Evolutionary conservation across 2,329 filamentous ascomycete genomes (phyloP).

Genomic region (Alternaria ethzedia): DNA sequence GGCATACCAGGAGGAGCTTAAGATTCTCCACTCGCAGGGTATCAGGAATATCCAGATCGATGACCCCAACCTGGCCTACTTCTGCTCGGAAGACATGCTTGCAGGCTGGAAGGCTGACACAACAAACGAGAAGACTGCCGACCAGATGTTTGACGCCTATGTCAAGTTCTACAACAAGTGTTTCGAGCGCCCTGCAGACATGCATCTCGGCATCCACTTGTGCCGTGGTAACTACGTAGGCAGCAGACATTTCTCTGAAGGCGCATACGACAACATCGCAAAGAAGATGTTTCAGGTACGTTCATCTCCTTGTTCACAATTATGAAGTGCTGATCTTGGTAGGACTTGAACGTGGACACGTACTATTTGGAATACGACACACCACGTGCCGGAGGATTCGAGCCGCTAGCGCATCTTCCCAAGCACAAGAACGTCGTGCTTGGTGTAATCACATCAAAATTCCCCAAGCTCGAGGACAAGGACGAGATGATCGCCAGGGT

Average conservation of each 20-base stretch:
- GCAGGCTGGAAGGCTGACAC: conserved; percentile 61
- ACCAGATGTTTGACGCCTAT: conserved; percentile 76
- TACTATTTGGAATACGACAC: conserved; percentile 57
- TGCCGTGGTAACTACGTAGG: conserved; percentile 63
- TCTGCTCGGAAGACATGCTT: conserved; percentile 47
- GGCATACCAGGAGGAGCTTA: conserved; percentile 55
- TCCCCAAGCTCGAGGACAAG: conserved; percentile 54
- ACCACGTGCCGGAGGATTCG: conserved; percentile 56
- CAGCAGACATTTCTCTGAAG: conserved; percentile 55
- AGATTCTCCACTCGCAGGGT: conserved; percentile 54
- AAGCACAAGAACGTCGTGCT: conserved; percentile 57
- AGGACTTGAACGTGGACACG: conserved; percentile 49
- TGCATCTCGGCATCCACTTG: conserved; percentile 79
- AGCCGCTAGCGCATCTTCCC: conserved; percentile 53
- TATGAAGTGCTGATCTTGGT: conserved; percentile 3
- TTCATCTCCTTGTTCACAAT: not conserved
- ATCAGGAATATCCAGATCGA: conserved; percentile 58
- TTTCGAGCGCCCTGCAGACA: conserved; percentile 67
- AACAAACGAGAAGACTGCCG: conserved; percentile 70
- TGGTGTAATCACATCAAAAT: conserved; percentile 56
- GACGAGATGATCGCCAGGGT: conserved; percentile 56
- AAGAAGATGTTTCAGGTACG: conserved; percentile 49
- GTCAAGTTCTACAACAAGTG: conserved; percentile 78
- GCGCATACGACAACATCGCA: conserved; percentile 56
- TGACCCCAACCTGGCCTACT: conserved; percentile 56